A percentile compares a stretch with the other conserved stretches of the same genome.
phyloP scores from a whole-genome alignment of 2,329 filamentous ascomycete species.

The Ophiostoma sp. region DNA sequence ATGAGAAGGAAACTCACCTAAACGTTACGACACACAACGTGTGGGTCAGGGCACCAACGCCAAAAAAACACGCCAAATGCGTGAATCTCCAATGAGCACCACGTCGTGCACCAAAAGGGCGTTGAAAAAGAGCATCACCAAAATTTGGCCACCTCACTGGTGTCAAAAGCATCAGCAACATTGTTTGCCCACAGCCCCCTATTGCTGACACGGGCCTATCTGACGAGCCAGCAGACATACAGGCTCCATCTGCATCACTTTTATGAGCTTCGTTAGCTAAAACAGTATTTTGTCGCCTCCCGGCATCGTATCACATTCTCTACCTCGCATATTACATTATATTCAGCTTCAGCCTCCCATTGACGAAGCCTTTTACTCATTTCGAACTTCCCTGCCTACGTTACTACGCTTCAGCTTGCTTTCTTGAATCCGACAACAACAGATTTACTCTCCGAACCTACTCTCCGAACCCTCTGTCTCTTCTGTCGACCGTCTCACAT shows the following conservation, averaged over 20 bases:
- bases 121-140: conserved; percentile 3
- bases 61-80: conserved; percentile 16
- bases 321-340: background rate
- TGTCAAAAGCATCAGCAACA: background rate
- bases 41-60: background rate
- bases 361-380: background rate
- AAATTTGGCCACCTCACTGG: background rate
- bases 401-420: no score
- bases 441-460: background rate
- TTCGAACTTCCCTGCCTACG: background rate
- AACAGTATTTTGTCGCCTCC: background rate
- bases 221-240: background rate
- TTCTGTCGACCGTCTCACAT: background rate
- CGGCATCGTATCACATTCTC: background rate
- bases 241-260: background rate
- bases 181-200: background rate
- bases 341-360: background rate
- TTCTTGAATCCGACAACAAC: background rate
- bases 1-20: background rate
- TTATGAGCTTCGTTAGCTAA: background rate
- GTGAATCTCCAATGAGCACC: conserved; percentile 5
- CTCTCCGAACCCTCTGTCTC: background rate
- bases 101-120: background rate
- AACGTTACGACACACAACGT: background rate
- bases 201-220: background rate